Conservation (phyloP, 768 basidiomycete species). For the Tylopilus rubrobrunneus region DNA sequence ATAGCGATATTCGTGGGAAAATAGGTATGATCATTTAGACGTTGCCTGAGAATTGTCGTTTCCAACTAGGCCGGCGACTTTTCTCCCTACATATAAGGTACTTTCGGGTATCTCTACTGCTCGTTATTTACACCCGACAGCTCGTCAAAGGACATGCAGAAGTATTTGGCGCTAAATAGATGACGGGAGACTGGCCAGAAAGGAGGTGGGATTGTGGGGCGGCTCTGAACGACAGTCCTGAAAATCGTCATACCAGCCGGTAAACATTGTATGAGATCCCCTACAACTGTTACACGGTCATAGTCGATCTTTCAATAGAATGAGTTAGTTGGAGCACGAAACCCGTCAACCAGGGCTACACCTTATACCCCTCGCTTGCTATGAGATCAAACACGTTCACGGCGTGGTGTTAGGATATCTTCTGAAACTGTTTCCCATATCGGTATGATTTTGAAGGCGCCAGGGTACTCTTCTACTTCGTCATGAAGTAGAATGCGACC, state of each 20-base stretch:
- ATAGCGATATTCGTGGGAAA: not conserved
- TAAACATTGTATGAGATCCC: conserved; percentile 20
- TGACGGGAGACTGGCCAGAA: too few relatives aligned
- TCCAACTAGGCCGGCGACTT: too few relatives aligned
- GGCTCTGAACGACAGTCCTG: too few relatives aligned
- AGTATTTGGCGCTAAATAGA: conserved; percentile 85
- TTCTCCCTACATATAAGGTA: conserved; percentile 81
- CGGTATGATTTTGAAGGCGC: conserved; percentile 86
- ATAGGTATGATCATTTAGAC: too few relatives aligned
- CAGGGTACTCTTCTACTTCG: conserved; percentile 91
- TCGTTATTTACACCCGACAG: conserved; percentile 31
- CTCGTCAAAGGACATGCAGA: conserved; percentile 80
- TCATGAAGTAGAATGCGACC: conserved; percentile 91
- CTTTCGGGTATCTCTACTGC: accelerated
- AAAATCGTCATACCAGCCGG: too few relatives aligned
- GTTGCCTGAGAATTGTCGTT: too few relatives aligned
- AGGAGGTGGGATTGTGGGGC: too few relatives aligned
- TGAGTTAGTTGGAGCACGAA: conserved; percentile 1
- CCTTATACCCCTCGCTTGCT: conserved; percentile 72
- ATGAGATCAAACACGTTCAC: conserved; percentile 78
- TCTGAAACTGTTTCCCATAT: conserved; percentile 86
- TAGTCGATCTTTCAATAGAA: conserved; percentile 63
- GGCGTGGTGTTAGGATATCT: conserved; percentile 86
- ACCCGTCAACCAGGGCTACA: not conserved
- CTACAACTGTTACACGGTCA: conserved; percentile 83